Conservation (phyloP, 2,329 filamentous ascomycete species). For the Rhynchosporium graminicola region DNA sequence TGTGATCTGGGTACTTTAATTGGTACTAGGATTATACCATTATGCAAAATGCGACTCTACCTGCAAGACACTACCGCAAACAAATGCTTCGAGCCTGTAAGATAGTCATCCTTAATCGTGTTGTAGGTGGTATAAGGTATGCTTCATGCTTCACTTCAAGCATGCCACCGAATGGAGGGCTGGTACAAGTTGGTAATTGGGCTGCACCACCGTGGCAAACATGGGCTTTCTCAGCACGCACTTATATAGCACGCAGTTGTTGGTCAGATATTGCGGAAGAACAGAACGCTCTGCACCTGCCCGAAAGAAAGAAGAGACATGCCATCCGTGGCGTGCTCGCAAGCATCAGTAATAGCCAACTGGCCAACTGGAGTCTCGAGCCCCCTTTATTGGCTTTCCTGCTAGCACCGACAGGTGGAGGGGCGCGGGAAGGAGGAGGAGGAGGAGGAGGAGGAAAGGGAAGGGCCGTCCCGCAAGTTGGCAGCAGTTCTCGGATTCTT, state of each 20-base stretch:
- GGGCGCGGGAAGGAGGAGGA: constrained; percentile 7
- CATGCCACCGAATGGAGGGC: no score
- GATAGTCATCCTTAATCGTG: neutral
- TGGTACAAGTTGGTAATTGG: no score
- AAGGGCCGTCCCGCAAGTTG: constrained; percentile 1
- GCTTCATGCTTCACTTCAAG: no score
- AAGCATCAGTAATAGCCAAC: neutral
- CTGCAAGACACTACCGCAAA: neutral
- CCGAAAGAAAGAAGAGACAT: neutral
- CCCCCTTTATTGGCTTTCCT: neutral
- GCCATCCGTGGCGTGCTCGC: neutral
- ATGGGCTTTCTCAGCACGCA: neutral
- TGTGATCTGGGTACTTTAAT: neutral
- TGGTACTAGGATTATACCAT: neutral
- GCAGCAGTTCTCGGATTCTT: neutral
- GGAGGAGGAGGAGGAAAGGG: neutral
- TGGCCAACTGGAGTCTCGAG: neutral
- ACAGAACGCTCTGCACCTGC: neutral
- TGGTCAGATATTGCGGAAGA: neutral
- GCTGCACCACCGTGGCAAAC: no score
- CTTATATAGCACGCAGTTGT: neutral
- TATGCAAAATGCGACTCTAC: neutral
- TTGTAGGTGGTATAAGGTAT: neutral
- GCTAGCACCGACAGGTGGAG: neutral
- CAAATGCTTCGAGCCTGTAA: neutral